Conservation (phyloP, 192 early-diverging fungal genomes). For the Coemansia sp. region DNA sequence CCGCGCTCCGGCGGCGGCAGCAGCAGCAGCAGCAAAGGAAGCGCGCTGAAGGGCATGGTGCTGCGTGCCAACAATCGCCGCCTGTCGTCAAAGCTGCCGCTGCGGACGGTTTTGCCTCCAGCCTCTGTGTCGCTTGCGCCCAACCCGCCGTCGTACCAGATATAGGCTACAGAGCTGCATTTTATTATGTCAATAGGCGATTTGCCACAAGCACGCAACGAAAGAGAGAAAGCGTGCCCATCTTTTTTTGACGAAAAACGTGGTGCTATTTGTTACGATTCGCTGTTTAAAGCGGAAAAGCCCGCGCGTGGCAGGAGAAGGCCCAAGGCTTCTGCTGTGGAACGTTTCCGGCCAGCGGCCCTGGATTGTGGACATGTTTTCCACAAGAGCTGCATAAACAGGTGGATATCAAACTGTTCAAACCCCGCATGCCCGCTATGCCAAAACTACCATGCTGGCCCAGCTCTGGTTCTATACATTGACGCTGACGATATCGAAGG, state of each 20-base stretch:
- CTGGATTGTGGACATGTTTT: conserved; percentile 2
- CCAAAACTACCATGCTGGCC: not conserved
- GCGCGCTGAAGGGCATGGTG: not conserved
- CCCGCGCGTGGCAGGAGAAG: not conserved
- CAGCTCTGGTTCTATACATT: not conserved
- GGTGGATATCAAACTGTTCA: not conserved
- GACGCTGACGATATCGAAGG: not conserved
- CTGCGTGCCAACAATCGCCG: not conserved
- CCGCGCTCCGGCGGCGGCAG: not conserved
- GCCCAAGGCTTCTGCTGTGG: not conserved
- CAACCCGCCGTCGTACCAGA: not conserved
- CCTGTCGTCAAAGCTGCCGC: not conserved
- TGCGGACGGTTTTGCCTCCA: not conserved
- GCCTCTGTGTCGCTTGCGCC: not conserved
- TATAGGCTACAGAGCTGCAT: no score
- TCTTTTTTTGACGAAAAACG: no score
- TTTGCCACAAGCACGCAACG: no score
- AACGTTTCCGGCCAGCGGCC: not conserved
- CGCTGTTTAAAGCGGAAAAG: not conserved
- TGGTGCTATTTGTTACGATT: not conserved
- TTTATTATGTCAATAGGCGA: no score
- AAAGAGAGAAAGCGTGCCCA: no score
- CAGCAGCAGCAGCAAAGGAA: not conserved
- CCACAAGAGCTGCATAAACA: not conserved
- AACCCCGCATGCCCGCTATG: not conserved